Conservation (phyloP, 352 stramenopile genomes). For the Phytophthora litchii region DNA sequence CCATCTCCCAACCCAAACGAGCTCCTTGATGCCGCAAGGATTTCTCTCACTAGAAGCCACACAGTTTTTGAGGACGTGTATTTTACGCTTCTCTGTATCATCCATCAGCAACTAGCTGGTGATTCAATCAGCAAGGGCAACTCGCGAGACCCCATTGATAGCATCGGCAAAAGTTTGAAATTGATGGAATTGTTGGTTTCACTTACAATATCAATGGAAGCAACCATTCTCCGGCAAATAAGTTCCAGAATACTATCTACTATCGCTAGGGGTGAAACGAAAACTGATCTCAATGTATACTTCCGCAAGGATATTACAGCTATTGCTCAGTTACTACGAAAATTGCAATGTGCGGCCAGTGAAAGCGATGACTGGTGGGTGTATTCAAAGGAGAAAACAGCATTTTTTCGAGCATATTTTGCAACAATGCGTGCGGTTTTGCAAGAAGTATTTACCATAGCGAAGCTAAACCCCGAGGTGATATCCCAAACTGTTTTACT, state of each 20-base stretch:
- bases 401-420: conserved; percentile 30
- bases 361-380: conserved; percentile 23
- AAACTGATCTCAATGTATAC: conserved; percentile 11
- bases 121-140: conserved; percentile 2
- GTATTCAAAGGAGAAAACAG: conserved; percentile 7
- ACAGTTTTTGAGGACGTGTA: conserved; percentile 21
- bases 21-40: conserved; percentile 10
- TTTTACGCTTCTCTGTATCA: conserved; percentile 44
- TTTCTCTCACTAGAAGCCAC: conserved; percentile 15
- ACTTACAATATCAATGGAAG: conserved; percentile 31
- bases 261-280: conserved; percentile 1
- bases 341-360: neutral
- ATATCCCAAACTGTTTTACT: neutral
- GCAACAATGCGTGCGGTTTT: conserved; percentile 3
- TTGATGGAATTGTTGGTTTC: conserved; percentile 38
- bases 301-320: conserved; percentile 26
- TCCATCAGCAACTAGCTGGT: conserved; percentile 36
- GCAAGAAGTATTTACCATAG: neutral
- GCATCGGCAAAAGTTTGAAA: conserved; percentile 24
- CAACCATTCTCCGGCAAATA: conserved; percentile 6
- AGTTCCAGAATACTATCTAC: conserved; percentile 35
- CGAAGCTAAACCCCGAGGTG: neutral
- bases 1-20: conserved; percentile 1
- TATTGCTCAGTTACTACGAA: conserved; percentile 6
- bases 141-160: conserved; percentile 25